Conservation (phyloP, 306 rosid species). For the Benincasa hispida region DNA sequence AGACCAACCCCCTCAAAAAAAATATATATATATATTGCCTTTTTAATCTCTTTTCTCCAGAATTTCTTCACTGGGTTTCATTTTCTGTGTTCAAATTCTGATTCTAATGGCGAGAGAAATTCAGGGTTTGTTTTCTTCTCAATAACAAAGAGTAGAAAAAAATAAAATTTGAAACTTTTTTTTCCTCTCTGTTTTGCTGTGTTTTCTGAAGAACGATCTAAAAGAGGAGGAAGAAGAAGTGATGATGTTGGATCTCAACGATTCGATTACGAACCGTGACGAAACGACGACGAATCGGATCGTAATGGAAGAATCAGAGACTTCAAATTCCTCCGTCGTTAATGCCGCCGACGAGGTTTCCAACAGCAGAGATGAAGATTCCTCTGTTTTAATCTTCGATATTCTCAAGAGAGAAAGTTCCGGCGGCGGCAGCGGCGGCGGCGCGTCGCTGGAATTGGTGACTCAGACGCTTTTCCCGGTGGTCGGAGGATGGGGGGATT, state of each 20-base stretch:
- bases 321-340: conserved; percentile 33
- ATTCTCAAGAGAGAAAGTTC: conserved; percentile 19
- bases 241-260: conserved; percentile 37
- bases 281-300: not conserved
- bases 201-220: not conserved
- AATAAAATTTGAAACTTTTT: not conserved
- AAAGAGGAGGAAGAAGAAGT: not conserved
- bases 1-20: not conserved
- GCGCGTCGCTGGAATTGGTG: conserved; percentile 6
- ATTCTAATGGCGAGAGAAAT: not conserved
- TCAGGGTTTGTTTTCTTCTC: not conserved
- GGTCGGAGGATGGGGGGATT: conserved; percentile 13
- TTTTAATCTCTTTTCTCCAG: not conserved
- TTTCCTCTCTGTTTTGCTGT: not conserved
- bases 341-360: conserved; percentile 26
- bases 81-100: not conserved
- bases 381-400: conserved; percentile 29
- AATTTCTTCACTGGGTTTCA: not conserved
- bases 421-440: not conserved
- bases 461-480: conserved; percentile 27
- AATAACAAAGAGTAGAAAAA: not conserved
- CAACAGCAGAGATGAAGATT: conserved; percentile 16
- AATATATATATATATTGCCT: not conserved
- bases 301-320: conserved; percentile 22
- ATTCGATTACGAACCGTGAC: conserved; percentile 10